These are phyloP conservation scores for Dothistroma septosporum DNA, from an alignment of 2,329 filamentous ascomycete species.

Conservation along the genomic window DNA sequence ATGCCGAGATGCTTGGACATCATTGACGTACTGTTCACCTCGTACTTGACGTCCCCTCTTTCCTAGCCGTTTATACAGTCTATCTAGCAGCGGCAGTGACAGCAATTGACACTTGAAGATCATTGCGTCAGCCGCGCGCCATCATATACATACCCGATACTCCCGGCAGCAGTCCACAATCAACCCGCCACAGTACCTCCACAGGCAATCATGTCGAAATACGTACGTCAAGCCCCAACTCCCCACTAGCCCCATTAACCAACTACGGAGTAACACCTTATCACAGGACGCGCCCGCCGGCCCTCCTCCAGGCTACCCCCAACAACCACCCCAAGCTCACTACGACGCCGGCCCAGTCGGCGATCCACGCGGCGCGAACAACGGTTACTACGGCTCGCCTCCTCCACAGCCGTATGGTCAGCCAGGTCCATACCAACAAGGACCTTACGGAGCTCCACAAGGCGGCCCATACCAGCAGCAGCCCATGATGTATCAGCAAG, in stretches of 20 bases:
- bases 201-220: slow-evolving; percentile 4
- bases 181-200: not conserved
- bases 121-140: no score
- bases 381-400: slow-evolving; percentile 20
- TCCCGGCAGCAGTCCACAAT: no score
- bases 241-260: not conserved
- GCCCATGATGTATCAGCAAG: slow-evolving; percentile 33
- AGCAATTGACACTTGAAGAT: not conserved
- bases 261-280: not conserved
- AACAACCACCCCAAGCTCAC: slow-evolving; percentile 22
- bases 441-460: slow-evolving; percentile 25
- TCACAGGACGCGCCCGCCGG: slow-evolving; percentile 20
- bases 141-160: no score
- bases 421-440: slow-evolving; percentile 11
- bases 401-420: slow-evolving; percentile 21
- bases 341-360: slow-evolving; percentile 19
- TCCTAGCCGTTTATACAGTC: not conserved
- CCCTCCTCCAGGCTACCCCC: slow-evolving; percentile 26
- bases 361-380: slow-evolving; percentile 17
- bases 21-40: not conserved
- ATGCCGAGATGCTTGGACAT: not conserved
- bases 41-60: not conserved
- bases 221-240: not conserved
- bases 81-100: not conserved
- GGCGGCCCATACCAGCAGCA: slow-evolving; percentile 38